Evolutionary conservation across 139 green algal species (phyloP).

Genomic region (Yamagishiella unicocca): DNA sequence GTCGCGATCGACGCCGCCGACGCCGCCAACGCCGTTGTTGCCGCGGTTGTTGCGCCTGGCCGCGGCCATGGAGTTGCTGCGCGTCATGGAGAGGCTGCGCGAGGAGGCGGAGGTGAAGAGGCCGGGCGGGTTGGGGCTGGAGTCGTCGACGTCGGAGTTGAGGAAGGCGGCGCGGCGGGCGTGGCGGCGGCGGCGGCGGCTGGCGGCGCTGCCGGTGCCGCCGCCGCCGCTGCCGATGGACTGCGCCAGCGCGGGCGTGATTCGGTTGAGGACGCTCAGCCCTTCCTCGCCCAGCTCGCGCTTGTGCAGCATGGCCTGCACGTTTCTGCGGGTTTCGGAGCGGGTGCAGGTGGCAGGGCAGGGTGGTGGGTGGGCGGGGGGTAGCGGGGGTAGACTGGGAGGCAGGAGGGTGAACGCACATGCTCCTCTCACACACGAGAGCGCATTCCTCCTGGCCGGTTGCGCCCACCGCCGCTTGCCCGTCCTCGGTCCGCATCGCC

Average conservation of each 20-base stretch:
- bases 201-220: neutral
- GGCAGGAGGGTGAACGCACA: too few species aligned
- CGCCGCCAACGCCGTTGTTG: neutral
- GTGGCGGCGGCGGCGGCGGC: neutral
- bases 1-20: neutral
- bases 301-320: constrained; percentile 30
- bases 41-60: neutral
- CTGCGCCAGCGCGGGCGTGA: constrained; percentile 10
- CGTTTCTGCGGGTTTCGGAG: neutral
- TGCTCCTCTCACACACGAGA: too few species aligned
- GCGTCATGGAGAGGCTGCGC: neutral
- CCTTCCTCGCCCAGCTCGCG: constrained; percentile 23
- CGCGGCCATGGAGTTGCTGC: neutral
- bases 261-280: neutral
- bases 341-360: neutral
- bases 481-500: too few species aligned
- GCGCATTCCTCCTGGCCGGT: too few species aligned
- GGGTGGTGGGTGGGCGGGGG: neutral
- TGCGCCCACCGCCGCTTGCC: too few species aligned
- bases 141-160: neutral
- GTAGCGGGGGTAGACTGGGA: neutral
- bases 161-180: neutral
- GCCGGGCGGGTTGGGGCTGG: neutral
- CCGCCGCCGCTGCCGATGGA: neutral
- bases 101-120: neutral